Evolutionary conservation across 2,329 filamentous ascomycete genomes (phyloP).

Genomic region (Helotiales sp.): DNA sequence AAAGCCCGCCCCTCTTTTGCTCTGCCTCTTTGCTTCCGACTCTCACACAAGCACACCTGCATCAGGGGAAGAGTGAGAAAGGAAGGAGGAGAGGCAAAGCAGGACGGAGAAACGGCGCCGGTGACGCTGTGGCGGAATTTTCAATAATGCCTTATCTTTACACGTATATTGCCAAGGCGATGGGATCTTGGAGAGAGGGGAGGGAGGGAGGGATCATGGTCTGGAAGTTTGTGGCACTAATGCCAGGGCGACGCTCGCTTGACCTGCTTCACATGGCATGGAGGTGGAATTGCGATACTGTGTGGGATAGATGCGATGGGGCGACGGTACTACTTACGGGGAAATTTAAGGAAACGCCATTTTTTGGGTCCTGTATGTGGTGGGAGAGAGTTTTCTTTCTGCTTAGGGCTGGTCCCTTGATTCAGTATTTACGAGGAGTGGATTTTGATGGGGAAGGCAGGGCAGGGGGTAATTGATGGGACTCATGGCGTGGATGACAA

Average conservation of each 20-base stretch:
- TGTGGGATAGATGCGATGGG: neutral
- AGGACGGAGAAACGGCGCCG: neutral
- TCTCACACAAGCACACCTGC: neutral
- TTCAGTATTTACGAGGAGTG: neutral
- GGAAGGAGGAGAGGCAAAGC: neutral
- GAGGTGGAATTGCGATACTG: neutral
- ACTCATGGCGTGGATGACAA: neutral
- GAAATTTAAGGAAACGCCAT: conserved; percentile 8
- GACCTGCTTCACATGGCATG: conserved; percentile 6
- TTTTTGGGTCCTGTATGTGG: neutral
- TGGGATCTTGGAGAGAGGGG: conserved; percentile 4
- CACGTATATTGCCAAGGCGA: neutral
- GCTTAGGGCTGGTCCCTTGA: neutral
- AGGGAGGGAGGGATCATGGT: conserved; percentile 1
- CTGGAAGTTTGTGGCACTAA: conserved; percentile 4
- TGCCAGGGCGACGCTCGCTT: conserved; percentile 13
- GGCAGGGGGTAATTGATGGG: neutral
- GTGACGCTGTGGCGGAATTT: conserved; percentile 6
- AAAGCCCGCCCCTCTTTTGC: neutral
- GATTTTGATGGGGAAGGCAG: neutral
- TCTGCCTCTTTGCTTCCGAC: neutral
- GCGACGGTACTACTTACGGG: neutral
- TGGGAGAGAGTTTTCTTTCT: neutral
- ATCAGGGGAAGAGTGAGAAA: neutral
- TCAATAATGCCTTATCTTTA: neutral